Evolutionary conservation across 1,139 yeast genomes (phyloP).

Genomic region (Yamadazyma dendronema): DNA sequence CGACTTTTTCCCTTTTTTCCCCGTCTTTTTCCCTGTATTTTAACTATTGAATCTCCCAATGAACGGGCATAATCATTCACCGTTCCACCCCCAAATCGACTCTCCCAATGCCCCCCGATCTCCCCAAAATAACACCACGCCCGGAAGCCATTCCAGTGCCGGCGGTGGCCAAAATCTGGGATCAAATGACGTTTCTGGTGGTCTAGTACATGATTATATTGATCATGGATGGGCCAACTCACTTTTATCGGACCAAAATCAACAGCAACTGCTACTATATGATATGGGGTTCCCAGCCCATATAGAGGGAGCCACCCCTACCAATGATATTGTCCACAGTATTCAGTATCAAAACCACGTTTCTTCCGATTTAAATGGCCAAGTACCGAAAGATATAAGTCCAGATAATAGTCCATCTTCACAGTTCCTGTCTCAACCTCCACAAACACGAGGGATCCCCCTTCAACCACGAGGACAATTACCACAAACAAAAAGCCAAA

Average conservation of each 20-base stretch:
- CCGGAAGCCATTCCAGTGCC: not conserved
- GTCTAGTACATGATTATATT: constrained; percentile 25
- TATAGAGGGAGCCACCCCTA: constrained; percentile 15
- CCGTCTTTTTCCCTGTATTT: not conserved
- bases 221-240: constrained; percentile 46
- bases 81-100: not conserved
- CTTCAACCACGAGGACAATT: no score
- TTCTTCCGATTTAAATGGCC: constrained; percentile 10
- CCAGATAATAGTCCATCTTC: not conserved
- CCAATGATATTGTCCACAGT: constrained; percentile 29
- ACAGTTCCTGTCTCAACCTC: not conserved
- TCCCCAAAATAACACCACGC: not conserved
- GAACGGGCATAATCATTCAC: not conserved
- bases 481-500: no score
- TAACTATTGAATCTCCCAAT: not conserved
- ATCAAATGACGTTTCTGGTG: not conserved
- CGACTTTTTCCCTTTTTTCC: not conserved
- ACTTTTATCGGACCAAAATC: constrained; percentile 34
- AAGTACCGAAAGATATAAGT: not conserved
- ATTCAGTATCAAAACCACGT: constrained; percentile 36
- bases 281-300: constrained; percentile 20
- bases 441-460: not conserved
- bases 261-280: constrained; percentile 15
- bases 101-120: not conserved
- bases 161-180: not conserved